Evolutionary conservation across 2,329 filamentous ascomycete species (phyloP).

Genomic region (Rhytidhysteron rufulum): DNA sequence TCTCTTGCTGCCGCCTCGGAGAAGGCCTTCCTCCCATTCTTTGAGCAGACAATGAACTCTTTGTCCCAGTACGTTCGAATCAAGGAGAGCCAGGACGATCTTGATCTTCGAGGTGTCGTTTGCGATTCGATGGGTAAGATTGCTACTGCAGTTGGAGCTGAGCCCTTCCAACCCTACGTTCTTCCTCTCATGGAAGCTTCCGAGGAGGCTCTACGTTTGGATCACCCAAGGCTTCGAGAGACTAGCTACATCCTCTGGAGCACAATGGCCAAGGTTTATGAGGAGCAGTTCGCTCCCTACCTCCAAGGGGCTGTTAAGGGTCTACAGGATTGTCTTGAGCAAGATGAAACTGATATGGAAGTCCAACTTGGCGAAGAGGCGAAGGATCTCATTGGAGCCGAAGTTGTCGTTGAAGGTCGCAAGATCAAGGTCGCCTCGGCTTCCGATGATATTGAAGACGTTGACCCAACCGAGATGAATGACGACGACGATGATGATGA

Average conservation of each 20-base stretch:
- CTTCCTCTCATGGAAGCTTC: conserved; percentile 86
- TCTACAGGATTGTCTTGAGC: conserved; percentile 78
- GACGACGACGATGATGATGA: conserved; percentile 69
- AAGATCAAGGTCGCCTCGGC: conserved; percentile 75
- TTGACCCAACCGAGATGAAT: conserved; percentile 61
- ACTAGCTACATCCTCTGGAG: conserved; percentile 98
- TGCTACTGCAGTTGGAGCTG: conserved; percentile 78
- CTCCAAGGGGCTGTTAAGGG: conserved; percentile 73
- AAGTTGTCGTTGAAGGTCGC: conserved; percentile 75
- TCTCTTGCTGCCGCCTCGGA: conserved; percentile 85
- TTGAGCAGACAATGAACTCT: conserved; percentile 84
- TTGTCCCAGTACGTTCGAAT: conserved; percentile 78
- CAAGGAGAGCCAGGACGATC: conserved; percentile 85
- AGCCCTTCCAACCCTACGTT: conserved; percentile 87
- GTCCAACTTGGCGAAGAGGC: conserved; percentile 71
- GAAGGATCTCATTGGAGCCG: conserved; percentile 68
- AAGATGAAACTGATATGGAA: conserved; percentile 81
- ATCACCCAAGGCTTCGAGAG: conserved; percentile 87
- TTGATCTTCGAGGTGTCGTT: conserved; percentile 83
- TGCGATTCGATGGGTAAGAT: conserved; percentile 94
- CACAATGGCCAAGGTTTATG: conserved; percentile 89
- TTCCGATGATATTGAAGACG: conserved; percentile 55
- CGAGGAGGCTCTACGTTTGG: conserved; percentile 83
- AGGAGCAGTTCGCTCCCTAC: conserved; percentile 75
- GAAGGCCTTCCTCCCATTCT: conserved; percentile 83